Evolutionary conservation across 257 asterid genomes (phyloP), one percentile per base, ranked within the genome.

Genomic region (Mentha longifolia): DNA sequence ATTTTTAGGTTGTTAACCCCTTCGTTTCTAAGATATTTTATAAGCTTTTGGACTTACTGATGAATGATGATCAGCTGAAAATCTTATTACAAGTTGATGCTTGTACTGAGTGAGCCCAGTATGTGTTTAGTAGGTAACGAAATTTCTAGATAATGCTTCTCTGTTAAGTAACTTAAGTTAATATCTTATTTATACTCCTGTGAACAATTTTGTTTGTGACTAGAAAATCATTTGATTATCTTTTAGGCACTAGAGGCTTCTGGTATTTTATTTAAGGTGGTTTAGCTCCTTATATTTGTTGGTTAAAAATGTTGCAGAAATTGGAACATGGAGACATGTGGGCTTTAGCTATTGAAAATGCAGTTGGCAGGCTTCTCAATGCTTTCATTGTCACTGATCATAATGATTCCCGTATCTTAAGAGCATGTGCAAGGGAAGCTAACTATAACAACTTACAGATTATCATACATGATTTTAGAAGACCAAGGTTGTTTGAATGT

Each of bases 381-480:
- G 89, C 96, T 50, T 95, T 95, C 79, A 87, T 92, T 64, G 99
- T 92, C 75, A 86, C 95, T 30, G 86, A 95, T 83, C 95, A 85
- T 77, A 83, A 74, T 76, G 99, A 95, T 86, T 81, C 91, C 62
- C 89, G 78, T 70, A 71, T 72, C 73, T 81, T 95, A 72, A 89
- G 92, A 87, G 76, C 79, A 59, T 91, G 98, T 68, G 96, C 96
- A 3, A 89, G 75, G 82, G 97, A 89, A 78, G 99, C 90, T 50
- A 78, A 79, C 71, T 92, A 92, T 76, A 65, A 71, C 62, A 47
- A 77, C 73, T 81, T 95, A 58, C 87, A 85, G 80, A 88, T 95
- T 68, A 75, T 95, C 77, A 89, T 95, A 65, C 82, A 88, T 76
- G 92, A 95, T 74, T 95, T 91, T 70, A 73, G 95, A 67, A 78